A percentile compares a stretch with the other conserved stretches of the same genome.
These are phyloP conservation scores for Kalanchoe fedtschenkoi DNA, from an alignment of 164 flowering plant species.

Conservation along the genomic window DNA sequence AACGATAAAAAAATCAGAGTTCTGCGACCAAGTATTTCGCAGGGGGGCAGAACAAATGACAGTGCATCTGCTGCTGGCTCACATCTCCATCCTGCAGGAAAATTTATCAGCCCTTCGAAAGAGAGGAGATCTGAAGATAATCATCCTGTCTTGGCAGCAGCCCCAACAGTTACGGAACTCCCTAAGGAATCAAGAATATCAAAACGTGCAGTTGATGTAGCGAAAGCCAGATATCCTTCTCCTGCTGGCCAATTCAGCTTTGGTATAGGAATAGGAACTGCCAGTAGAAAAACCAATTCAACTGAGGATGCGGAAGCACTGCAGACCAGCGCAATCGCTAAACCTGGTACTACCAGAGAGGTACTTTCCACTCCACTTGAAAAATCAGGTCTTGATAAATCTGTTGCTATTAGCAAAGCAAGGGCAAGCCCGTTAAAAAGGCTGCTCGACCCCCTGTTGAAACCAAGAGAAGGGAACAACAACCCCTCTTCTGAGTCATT, in stretches of 20 bases:
- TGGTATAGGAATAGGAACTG: conserved; percentile 22
- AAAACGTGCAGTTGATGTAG: conserved; percentile 11
- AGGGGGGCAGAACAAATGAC: conserved; percentile 8
- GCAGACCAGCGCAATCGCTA: conserved; percentile 9
- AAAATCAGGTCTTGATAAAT: conserved; percentile 7
- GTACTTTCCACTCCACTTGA: conserved; percentile 11
- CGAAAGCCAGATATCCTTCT: conserved; percentile 24
- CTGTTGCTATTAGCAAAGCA: conserved; percentile 11
- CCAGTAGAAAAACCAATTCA: conserved; percentile 14
- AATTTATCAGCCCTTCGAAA: conserved; percentile 14
- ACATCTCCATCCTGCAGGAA: conserved; percentile 4
- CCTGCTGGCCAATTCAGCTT: conserved; percentile 28
- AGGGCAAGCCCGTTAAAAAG: conserved; percentile 41
- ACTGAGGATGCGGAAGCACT: conserved; percentile 11
- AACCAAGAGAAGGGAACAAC: conserved; percentile 17
- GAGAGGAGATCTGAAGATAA: neutral
- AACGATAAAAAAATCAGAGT: neutral
- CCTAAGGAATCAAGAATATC: neutral
- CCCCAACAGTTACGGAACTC: neutral
- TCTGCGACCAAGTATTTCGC: conserved; percentile 2
- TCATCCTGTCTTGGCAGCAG: neutral
- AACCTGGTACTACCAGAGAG: conserved; percentile 10
- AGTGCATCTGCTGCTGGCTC: conserved; percentile 12
- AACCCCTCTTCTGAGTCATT: conserved; percentile 10
- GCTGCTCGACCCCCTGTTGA: conserved; percentile 35